phyloP scores from a whole-genome alignment of 176 grass and related monocot genomes.

The Ensete glaucum region DNA sequence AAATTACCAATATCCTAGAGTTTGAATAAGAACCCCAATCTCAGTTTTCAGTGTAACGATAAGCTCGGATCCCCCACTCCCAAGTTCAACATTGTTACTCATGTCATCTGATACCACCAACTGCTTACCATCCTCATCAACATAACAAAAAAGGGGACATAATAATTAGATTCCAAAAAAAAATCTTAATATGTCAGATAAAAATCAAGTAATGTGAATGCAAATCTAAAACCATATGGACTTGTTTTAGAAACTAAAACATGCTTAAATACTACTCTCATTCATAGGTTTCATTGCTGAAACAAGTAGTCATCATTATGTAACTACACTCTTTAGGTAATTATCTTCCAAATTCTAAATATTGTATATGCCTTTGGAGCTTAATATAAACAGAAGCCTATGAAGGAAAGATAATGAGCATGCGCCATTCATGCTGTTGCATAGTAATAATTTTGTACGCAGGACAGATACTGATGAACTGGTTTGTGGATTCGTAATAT shows the following conservation, averaged over 20 bases:
- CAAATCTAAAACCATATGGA: neutral
- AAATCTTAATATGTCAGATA: neutral
- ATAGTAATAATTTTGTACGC: neutral
- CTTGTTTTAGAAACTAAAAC: neutral
- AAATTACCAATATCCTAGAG: conserved; percentile 75
- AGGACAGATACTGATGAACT: neutral
- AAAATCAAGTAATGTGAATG: neutral
- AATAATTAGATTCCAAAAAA: neutral
- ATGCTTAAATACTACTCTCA: neutral
- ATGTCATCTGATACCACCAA: conserved; percentile 45
- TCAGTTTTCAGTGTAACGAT: conserved; percentile 63
- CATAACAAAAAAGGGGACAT: conserved; percentile 26
- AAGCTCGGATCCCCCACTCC: conserved; percentile 68
- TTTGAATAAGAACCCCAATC: conserved; percentile 39
- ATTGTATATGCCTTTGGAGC: neutral
- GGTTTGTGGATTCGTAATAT: neutral
- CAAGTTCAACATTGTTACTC: conserved; percentile 45
- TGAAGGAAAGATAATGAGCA: neutral
- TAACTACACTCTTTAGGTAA: neutral
- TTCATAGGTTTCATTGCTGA: neutral
- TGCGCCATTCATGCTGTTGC: neutral
- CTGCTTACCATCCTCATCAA: conserved; percentile 67
- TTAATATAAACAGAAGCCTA: neutral
- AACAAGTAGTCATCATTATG: neutral
- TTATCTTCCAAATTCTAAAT: too few species aligned